Base-by-base conservation (phyloP, 805 yeast species). In the Kodamaea nitidulidarum region DNA sequence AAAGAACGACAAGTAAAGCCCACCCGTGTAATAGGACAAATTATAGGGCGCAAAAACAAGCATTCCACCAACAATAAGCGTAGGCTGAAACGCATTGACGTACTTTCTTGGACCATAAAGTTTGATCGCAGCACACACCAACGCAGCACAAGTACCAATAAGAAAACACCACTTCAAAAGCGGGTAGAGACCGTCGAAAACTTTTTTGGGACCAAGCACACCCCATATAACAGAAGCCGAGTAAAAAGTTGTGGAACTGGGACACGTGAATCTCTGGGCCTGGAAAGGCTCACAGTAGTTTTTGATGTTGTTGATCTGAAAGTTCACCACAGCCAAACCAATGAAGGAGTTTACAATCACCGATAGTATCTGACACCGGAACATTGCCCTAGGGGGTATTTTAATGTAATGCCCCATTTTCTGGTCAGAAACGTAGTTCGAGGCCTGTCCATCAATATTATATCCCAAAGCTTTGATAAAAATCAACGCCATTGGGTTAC, bases 201-300 rank as follows among this genome's bases (percentile, higher is more conserved):
- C 63, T 39, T 52, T 60, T 51, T 56, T 58, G 3, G 54, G 56
- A 15, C 56, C 56, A 42, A 81, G 70, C 52, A 60, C 71, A 39
- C 86, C 87, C 86, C 86, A 81, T 36, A 78, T 57, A 15, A 81
- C 68, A 0, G 84, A 73, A 1, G 85, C 75, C 25, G 71, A 66
- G 60, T 63, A 78, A 53, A 73, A 76, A 1, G 51, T 48, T 10
- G 41, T 51, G 6, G 61, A 48, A 18, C 40, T 37, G 25, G 65
- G 62, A 42, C 65, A 60, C 6, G 73, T 43, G 44, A 59, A 58
- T 33, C 52, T 54, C 29, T 58, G 57, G 17, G 18, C 28, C 20
- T 57, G 51, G 18, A 25, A 17, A 2, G 54, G 53, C 1, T 7
- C 2, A 43, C 63, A 58, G 42, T 50, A 51, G 27, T 48, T 55